Evolutionary conservation across 768 basidiomycete genomes (phyloP), one percentile per base, ranked within the genome.

Genomic region (Mycena amicta): DNA sequence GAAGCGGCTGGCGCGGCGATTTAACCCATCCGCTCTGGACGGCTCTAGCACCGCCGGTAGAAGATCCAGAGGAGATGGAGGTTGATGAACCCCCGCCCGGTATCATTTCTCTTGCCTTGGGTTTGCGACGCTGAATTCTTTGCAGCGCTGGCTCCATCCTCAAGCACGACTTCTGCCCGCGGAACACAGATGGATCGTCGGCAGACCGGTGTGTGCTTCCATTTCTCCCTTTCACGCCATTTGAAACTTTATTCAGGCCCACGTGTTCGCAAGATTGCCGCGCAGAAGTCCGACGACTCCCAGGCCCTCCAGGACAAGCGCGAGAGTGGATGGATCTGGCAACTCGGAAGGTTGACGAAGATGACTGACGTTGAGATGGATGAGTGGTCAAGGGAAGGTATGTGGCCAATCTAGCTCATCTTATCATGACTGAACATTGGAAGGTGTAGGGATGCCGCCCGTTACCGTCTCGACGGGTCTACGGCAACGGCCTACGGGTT

Each of bases 291-390:
- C n/a, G n/a, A n/a, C n/a, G n/a, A n/a, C n/a, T n/a, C n/a, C n/a
- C n/a, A n/a, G n/a, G n/a, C n/a, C n/a, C 33, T 37, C 33, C 8
- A 37, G 11, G 47, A 49, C 27, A 23, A 49, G 11, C 47, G 47
- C 11, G 15, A 12, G 8, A 49, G 13, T 8, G 55, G 55, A 3
- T 56, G 55, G 55, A 27, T 56, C 47, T 56, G 55, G 55, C 23
- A 28, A 6, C 11, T 56, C 16, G 46, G 55, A 12, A 50, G 25
- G 18, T 39, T 56, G 25, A 29, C 43, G 16, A 56, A 56, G 39
- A 41, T 56, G 49, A 39, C 31, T 3, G 49, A 50, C 5, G 8
- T 25, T n/a, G 47, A 56, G 26, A 33, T 56, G 46, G 49, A 50
- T 22, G 49, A 26, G 4, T 56, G 55, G 55, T 20, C 29, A 3